phyloP scores from a whole-genome alignment of 2,329 filamentous ascomycete species.

The Trichoderma pleuroti region DNA sequence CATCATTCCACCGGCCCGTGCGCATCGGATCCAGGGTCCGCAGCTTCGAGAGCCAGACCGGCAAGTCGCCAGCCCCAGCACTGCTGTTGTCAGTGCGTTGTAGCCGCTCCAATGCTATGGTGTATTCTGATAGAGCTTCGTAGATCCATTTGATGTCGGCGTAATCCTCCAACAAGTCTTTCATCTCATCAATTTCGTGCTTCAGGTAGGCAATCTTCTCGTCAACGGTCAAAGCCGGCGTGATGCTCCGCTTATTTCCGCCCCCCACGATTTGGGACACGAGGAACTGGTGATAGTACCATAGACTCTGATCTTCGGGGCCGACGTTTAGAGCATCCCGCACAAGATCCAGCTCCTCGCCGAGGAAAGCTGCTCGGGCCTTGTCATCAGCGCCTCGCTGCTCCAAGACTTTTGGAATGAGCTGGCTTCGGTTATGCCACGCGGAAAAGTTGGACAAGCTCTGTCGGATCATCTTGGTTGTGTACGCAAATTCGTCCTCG shows the following conservation, averaged over 20 bases:
- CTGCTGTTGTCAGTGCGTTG: conserved; percentile 45
- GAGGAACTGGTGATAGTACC: conserved; percentile 93
- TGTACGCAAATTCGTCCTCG: conserved; percentile 83
- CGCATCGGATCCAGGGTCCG: conserved; percentile 70
- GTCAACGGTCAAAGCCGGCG: conserved; percentile 46
- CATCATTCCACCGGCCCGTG: conserved; percentile 69
- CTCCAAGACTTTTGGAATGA: conserved; percentile 72
- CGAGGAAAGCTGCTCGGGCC: conserved; percentile 65
- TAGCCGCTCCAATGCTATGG: conserved; percentile 54
- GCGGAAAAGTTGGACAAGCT: conserved; percentile 95
- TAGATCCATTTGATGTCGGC: conserved; percentile 75
- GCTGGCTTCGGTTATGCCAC: conserved; percentile 85
- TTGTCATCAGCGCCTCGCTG: conserved; percentile 64
- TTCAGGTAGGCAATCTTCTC: conserved; percentile 65
- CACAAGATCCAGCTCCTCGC: conserved; percentile 74
- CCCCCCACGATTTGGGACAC: conserved; percentile 57
- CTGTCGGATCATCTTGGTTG: conserved; percentile 78
- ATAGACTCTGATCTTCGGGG: conserved; percentile 90
- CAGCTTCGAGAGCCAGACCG: conserved; percentile 61
- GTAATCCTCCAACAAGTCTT: conserved; percentile 60
- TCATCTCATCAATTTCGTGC: conserved; percentile 70
- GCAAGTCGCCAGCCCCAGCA: conserved; percentile 46
- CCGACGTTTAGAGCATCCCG: conserved; percentile 79
- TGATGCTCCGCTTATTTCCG: conserved; percentile 39
- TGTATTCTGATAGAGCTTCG: conserved; percentile 76